phyloP scores from a whole-genome alignment of 306 rosid genomes.

The Acacia acuminata region DNA sequence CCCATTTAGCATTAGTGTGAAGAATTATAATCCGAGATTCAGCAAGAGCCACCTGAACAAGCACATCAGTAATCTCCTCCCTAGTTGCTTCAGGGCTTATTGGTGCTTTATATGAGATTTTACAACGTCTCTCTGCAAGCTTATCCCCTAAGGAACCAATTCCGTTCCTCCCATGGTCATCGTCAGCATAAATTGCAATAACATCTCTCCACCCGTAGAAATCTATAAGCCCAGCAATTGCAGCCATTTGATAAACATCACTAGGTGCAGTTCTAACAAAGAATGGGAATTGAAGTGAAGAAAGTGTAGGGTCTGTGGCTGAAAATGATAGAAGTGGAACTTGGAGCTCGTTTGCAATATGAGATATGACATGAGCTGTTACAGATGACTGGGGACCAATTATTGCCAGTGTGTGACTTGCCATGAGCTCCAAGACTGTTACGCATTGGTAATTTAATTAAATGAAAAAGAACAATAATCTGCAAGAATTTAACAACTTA shows the following conservation, averaged over 20 bases:
- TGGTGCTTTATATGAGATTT: slow-evolving; percentile 84
- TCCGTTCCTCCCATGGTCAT: slow-evolving; percentile 92
- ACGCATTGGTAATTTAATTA: slow-evolving; percentile 25
- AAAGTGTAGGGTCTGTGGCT: slow-evolving; percentile 87
- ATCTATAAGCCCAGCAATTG: slow-evolving; percentile 74
- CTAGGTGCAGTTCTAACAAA: slow-evolving; percentile 73
- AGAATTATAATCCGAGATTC: slow-evolving; percentile 84
- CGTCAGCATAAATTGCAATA: slow-evolving; percentile 81
- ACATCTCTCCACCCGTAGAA: slow-evolving; percentile 84
- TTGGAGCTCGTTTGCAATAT: slow-evolving; percentile 86
- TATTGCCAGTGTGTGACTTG: slow-evolving; percentile 76
- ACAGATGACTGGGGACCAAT: slow-evolving; percentile 87
- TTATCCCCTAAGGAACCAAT: slow-evolving; percentile 71
- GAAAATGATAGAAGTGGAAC: slow-evolving; percentile 81
- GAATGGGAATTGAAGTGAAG: slow-evolving; percentile 91
- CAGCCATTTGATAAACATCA: slow-evolving; percentile 84
- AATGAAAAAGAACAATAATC: slow-evolving; percentile 23
- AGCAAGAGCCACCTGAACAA: slow-evolving; percentile 73
- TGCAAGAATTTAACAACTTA: slow-evolving; percentile 23
- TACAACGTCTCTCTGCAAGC: slow-evolving; percentile 83
- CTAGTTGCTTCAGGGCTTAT: slow-evolving; percentile 51
- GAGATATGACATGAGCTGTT: slow-evolving; percentile 87
- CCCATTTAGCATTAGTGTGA: slow-evolving; percentile 59
- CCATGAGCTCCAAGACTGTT: slow-evolving; percentile 90
- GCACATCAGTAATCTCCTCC: slow-evolving; percentile 65